Base-by-base conservation (phyloP, 164 flowering plant species). In the Amborella trichopoda region DNA sequence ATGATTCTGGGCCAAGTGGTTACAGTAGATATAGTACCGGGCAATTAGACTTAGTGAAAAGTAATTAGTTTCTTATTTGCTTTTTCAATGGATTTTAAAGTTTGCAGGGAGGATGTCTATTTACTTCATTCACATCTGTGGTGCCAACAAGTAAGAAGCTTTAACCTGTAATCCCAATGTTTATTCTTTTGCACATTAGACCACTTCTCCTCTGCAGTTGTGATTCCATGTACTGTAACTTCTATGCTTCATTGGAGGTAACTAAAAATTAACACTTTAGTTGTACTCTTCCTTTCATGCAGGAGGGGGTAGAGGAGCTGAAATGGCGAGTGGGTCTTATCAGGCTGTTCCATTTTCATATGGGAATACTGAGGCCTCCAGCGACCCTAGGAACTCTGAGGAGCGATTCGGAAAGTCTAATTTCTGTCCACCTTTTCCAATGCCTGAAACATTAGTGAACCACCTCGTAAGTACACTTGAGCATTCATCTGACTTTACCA, bases 351-450 rank as follows among this genome's bases (percentile, higher is more conserved):
- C 66, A 22, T 83, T 83, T 55, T 73, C 96, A 13, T 91, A 87
- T 74, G 90, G 83, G 52, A 63, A 64, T 39, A 12, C 64, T 44
- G 77, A 60, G 50, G 72, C 66, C 48, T 57, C 70, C 5, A 43
- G 50, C 36, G 72, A 64, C 10, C 54, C 53, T 20, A 75, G 49
- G 62, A 52, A 53, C 54, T 39, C 65, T 28, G 77, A 75, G 33
- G 54, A 24, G 37, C 75, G 53, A 17, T 36, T 39, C 54, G 70
- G 48, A 26, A 12, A 18, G 26, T 28, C 76, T 62, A 56, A 62
- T 53, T 91, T 76, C 60, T 59, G 45, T 30, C 99, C 99, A 40
- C 73, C 87, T n/a, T 87, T 91, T 54, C 65, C 78, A 0, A 74
- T 87, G 55, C 99, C 99, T 16, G 95, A 80, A 45, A 59, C 50